Percentiles rank a stretch among this genome's conserved stretches.
These are phyloP conservation scores for Encephalitozoon romaleae DNA, from an alignment of 371 early-diverging fungal genomes.

Conservation along the genomic window DNA sequence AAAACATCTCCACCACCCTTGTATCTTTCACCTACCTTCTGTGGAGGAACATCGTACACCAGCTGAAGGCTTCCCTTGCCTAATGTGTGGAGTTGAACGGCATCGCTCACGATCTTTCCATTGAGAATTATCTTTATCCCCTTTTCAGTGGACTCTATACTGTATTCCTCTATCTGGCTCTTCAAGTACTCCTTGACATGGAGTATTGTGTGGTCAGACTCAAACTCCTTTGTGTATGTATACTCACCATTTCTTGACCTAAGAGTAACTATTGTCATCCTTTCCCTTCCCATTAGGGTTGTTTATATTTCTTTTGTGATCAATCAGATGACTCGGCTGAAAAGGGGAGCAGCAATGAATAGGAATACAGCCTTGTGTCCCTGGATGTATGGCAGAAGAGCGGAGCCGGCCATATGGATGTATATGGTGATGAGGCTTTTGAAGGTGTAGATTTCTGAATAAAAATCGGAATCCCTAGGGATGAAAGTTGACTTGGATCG, in stretches of 20 bases:
- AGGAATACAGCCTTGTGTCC: not conserved
- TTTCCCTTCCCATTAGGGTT: not conserved
- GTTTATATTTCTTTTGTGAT: slow-evolving; percentile 4
- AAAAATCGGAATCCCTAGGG: not conserved
- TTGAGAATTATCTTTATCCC: not conserved
- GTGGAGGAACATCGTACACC: not conserved
- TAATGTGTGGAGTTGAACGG: not conserved
- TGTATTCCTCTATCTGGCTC: not conserved
- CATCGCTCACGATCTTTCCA: not conserved
- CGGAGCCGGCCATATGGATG: too few species aligned
- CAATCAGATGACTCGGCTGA: not conserved
- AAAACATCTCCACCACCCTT: too few species aligned
- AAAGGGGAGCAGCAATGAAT: not conserved
- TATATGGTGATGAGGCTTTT: not conserved
- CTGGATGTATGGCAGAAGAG: too few species aligned
- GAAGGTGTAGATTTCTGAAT: not conserved
- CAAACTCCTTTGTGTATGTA: slow-evolving; percentile 9
- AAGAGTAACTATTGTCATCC: not conserved
- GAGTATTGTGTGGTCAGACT: not conserved
- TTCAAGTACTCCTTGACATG: not conserved
- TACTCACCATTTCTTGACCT: not conserved
- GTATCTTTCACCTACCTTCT: not conserved
- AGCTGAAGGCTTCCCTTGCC: not conserved
- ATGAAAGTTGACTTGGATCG: not conserved
- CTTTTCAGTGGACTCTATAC: not conserved